Percentiles rank a stretch among this genome's conserved stretches.
phyloP scores from a whole-genome alignment of 2,329 filamentous ascomycete genomes.

The Bipolaris zeicola region DNA sequence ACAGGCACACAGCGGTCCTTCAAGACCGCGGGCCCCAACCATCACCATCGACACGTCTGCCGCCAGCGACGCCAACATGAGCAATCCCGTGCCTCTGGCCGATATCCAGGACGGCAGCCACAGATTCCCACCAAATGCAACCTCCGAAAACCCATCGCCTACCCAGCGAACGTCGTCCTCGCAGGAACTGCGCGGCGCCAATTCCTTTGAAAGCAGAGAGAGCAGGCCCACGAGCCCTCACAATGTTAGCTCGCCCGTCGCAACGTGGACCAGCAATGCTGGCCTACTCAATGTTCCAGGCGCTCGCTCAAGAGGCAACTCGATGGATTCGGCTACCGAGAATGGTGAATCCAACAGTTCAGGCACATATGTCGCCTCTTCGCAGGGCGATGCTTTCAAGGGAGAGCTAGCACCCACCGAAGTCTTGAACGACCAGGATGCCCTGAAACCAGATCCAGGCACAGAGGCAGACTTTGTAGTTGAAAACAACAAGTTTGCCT shows the following conservation, averaged over 20 bases:
- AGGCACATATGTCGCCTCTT: constrained; percentile 62
- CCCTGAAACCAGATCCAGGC: constrained; percentile 75
- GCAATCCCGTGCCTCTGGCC: constrained; percentile 43
- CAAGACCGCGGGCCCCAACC: constrained; percentile 54
- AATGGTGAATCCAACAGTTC: constrained; percentile 60
- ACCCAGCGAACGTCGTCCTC: constrained; percentile 35
- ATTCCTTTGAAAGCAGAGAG: constrained; percentile 68
- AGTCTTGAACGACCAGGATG: constrained; percentile 69
- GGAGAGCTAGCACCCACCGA: constrained; percentile 53
- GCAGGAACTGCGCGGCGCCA: constrained; percentile 60
- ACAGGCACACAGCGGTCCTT: constrained; percentile 37
- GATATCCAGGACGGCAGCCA: constrained; percentile 37
- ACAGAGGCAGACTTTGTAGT: constrained; percentile 72
- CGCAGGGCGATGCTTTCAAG: constrained; percentile 51
- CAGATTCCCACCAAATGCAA: constrained; percentile 29
- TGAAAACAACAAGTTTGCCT: constrained; percentile 79
- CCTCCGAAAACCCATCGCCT: constrained; percentile 34
- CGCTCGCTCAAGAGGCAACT: constrained; percentile 67
- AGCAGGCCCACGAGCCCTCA: constrained; percentile 70
- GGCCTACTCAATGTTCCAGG: constrained; percentile 69
- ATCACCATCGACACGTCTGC: constrained; percentile 61
- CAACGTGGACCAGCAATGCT: constrained; percentile 59
- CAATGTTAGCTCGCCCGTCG: constrained; percentile 68
- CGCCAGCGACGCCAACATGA: constrained; percentile 42
- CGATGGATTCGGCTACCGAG: constrained; percentile 66